phyloP scores from a whole-genome alignment of 2,329 filamentous ascomycete genomes.

The Sclerotinia sclerotiorum region DNA sequence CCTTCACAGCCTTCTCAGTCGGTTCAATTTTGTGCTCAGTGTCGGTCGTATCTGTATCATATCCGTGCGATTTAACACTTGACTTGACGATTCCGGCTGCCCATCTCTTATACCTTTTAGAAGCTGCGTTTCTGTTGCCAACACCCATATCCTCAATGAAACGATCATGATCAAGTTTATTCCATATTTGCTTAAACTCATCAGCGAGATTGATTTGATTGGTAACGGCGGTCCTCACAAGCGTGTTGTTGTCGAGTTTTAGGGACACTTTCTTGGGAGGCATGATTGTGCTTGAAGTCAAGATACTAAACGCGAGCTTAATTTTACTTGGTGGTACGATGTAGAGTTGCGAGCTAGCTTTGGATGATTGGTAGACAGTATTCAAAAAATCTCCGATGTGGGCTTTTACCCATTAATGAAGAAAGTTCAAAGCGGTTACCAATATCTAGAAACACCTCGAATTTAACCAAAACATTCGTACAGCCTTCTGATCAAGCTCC shows the following conservation, averaged over 20 bases:
- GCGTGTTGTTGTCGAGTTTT: neutral
- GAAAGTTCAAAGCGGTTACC: neutral
- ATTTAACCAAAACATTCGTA: neutral
- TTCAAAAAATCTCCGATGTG: neutral
- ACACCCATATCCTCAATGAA: conserved; percentile 2
- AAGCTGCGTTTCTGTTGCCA: conserved; percentile 6
- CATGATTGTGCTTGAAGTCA: neutral
- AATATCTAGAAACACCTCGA: neutral
- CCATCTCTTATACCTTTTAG: conserved; percentile 13
- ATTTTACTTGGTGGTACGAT: neutral
- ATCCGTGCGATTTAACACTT: neutral
- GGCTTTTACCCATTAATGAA: neutral
- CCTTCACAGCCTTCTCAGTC: neutral
- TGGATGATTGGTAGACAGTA: neutral
- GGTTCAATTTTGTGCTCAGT: neutral
- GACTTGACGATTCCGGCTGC: neutral
- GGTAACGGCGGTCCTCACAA: neutral
- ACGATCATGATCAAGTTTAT: neutral
- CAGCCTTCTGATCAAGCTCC: neutral
- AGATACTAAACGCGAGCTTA: neutral
- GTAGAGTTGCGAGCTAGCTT: neutral
- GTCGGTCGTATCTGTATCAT: neutral
- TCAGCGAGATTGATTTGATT: neutral
- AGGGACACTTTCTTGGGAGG: neutral
- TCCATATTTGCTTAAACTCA: neutral